Conservation (phyloP, 305 asterid genomes). For the Fraxinus xanthoxyloides region DNA sequence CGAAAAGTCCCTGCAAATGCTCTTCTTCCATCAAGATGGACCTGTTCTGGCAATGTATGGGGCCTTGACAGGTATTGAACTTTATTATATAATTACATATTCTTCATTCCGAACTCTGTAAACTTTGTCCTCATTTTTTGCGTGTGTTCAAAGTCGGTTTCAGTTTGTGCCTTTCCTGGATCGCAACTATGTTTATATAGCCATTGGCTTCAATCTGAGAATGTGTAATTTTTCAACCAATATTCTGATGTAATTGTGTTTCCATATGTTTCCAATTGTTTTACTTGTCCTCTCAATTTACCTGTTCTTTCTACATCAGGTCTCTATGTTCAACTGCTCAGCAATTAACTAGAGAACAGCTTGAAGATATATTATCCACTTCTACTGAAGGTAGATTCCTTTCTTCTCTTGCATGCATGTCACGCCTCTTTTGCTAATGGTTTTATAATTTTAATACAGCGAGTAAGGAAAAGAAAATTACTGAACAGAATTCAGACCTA, state of each 20-base stretch:
- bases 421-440: not conserved
- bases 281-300: not conserved
- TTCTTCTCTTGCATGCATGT: not conserved
- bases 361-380: constrained; percentile 32
- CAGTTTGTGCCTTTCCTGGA: not conserved
- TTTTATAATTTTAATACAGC: constrained; percentile 22
- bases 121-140: not conserved
- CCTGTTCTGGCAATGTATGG: constrained; percentile 70
- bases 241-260: not conserved
- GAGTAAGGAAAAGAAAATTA: constrained; percentile 30
- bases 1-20: constrained; percentile 79
- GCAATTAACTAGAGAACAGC: constrained; percentile 31
- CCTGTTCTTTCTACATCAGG: constrained; percentile 24
- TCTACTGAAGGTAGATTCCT: constrained; percentile 25
- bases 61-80: constrained; percentile 63
- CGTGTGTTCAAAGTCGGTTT: constrained; percentile 1
- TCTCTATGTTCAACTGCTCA: constrained; percentile 38
- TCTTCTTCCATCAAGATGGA: constrained; percentile 74
- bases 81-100: not conserved
- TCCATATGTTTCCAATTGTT: not conserved
- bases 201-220: not conserved
- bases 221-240: not conserved
- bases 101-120: not conserved
- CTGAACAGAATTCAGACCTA: constrained; percentile 31
- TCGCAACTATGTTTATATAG: not conserved